Conservation (phyloP, 2,329 filamentous ascomycete genomes). For the Ustilaginoidea virens region DNA sequence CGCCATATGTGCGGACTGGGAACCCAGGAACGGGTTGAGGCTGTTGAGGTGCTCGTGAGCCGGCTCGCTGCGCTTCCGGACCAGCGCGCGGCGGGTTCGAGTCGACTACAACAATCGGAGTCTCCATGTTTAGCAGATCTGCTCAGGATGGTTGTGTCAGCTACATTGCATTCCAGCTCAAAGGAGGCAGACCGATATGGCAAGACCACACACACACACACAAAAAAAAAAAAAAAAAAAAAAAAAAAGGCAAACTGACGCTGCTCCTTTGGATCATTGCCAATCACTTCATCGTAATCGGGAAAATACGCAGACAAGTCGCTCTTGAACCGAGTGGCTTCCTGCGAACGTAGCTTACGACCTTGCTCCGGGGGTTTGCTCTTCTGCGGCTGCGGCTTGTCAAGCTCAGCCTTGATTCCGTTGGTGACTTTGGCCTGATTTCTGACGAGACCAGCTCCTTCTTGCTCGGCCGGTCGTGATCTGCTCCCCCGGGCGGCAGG, state of each 20-base stretch:
- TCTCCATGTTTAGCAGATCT: constrained; percentile 63
- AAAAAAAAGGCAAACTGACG: constrained; percentile 35
- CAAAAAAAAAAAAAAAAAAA: neutral
- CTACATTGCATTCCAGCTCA: too few relatives aligned
- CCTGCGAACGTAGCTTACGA: constrained; percentile 70
- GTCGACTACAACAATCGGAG: constrained; percentile 57
- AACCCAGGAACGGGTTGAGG: constrained; percentile 4
- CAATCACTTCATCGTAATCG: constrained; percentile 89
- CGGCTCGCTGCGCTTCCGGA: constrained; percentile 4
- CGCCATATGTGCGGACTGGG: constrained; percentile 36
- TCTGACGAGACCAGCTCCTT: constrained; percentile 24
- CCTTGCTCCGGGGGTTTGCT: constrained; percentile 44
- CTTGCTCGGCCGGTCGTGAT: constrained; percentile 9
- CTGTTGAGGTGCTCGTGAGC: constrained; percentile 1
- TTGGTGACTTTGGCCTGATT: constrained; percentile 43
- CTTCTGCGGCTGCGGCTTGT: constrained; percentile 34
- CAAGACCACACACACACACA: neutral
- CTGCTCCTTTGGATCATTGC: constrained; percentile 63
- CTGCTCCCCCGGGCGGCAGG: constrained; percentile 7
- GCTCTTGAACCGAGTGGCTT: constrained; percentile 75
- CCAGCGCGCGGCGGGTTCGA: constrained; percentile 19
- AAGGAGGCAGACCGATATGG: too few relatives aligned
- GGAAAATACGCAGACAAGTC: constrained; percentile 83
- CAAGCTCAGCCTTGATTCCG: constrained; percentile 46
- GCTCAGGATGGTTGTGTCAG: constrained; percentile 4